A percentile compares a stretch with the other conserved stretches of the same genome.
Conservation (phyloP, 495 filamentous ascomycete genomes). For the Trichodelitschia bisporula region DNA sequence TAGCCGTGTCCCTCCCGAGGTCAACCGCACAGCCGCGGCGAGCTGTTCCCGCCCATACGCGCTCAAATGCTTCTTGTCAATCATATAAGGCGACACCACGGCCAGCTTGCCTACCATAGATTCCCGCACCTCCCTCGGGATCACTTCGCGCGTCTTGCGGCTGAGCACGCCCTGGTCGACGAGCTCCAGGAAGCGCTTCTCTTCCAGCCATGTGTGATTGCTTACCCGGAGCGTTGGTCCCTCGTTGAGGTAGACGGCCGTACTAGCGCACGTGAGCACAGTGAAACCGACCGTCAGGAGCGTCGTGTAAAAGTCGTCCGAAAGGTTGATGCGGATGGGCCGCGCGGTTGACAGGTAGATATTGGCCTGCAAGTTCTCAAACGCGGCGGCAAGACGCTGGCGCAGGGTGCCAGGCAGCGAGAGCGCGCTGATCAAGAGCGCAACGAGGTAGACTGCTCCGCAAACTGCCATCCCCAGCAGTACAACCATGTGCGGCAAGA, state of each 20-base stretch:
- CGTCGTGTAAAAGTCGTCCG: conserved; percentile 88
- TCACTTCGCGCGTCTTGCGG: conserved; percentile 6
- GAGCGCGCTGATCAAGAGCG: conserved; percentile 49
- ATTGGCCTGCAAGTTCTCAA: conserved; percentile 79
- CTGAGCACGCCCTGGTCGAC: conserved; percentile 6
- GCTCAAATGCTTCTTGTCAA: no score
- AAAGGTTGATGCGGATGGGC: conserved; percentile 42
- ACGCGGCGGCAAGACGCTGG: conserved; percentile 36
- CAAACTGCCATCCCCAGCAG: conserved; percentile 54
- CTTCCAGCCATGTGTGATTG: conserved; percentile 78
- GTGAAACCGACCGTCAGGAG: conserved; percentile 67
- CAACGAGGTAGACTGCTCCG: conserved; percentile 45
- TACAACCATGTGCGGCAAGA: conserved; percentile 77
- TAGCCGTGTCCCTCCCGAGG: no score
- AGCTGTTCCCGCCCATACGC: no score
- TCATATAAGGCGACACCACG: no score
- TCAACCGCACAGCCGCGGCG: no score
- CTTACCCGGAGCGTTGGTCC: conserved; percentile 48
- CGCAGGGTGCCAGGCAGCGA: conserved; percentile 31
- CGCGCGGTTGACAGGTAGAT: conserved; percentile 41
- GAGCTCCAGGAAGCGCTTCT: conserved; percentile 43
- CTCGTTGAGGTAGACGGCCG: conserved; percentile 90
- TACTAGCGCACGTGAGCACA: conserved; percentile 72
- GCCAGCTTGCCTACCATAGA: no score
- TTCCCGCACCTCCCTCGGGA: conserved; percentile 10